Evolutionary conservation across 371 early-diverging fungal species (phyloP).

Genomic region (Mucor velutinosus): DNA sequence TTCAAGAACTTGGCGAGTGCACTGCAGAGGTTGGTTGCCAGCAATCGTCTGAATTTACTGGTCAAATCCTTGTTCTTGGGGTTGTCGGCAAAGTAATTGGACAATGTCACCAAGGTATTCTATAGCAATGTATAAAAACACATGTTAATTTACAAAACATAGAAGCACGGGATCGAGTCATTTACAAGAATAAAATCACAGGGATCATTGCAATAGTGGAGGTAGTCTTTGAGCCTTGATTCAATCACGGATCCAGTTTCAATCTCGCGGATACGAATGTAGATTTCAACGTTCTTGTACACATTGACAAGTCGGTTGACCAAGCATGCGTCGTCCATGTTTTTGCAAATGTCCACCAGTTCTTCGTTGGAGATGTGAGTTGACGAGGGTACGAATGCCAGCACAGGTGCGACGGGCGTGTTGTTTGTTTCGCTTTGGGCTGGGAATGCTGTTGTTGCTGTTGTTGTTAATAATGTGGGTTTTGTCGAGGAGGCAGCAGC

Average conservation of each 20-base stretch:
- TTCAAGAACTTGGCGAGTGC: slow-evolving; percentile 26
- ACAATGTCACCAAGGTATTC: slow-evolving; percentile 10
- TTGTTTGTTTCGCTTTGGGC: neutral
- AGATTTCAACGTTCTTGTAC: slow-evolving; percentile 38
- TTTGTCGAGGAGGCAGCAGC: neutral
- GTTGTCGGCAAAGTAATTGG: slow-evolving; percentile 24
- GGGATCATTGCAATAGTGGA: slow-evolving; percentile 31
- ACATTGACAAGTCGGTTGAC: slow-evolving; percentile 27
- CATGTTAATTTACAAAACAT: neutral
- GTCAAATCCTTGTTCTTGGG: slow-evolving; percentile 24
- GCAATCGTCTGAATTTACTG: slow-evolving; percentile 31
- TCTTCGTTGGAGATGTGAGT: slow-evolving; percentile 21
- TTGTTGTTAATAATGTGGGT: neutral
- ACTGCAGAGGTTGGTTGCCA: slow-evolving; percentile 27
- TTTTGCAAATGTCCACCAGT: slow-evolving; percentile 23
- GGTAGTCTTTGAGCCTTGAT: slow-evolving; percentile 25
- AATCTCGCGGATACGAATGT: slow-evolving; percentile 35
- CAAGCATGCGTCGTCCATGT: slow-evolving; percentile 23
- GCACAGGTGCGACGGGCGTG: neutral
- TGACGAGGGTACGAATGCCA: neutral
- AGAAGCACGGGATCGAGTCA: neutral
- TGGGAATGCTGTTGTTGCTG: neutral
- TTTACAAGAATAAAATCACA: slow-evolving; percentile 38
- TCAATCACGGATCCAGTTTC: slow-evolving; percentile 28
- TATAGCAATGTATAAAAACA: neutral